Evolutionary conservation across 495 filamentous ascomycete genomes (phyloP), one percentile per base, ranked within the genome.

Genomic region (Paragyromitra xinjiangensis): DNA sequence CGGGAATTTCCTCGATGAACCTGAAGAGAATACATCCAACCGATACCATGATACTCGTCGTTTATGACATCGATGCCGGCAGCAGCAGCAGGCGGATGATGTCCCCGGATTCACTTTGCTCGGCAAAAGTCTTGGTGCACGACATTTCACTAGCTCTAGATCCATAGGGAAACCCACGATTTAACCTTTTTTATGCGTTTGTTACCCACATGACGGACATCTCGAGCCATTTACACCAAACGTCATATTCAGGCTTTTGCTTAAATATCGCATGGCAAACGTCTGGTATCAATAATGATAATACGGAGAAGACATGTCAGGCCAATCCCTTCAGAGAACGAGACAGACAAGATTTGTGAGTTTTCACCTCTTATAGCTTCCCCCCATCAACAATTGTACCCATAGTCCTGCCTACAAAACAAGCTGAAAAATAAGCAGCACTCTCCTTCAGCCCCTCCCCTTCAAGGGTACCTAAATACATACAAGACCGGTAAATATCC

Each of bases 81-180:
- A 59, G 24, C 26, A 12, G 11, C 14, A 48, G 37, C 24, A 44
- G 22, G 24, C 19, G 37, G 26, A 39, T n/a, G 22, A 58, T 24
- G 37, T 69, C 67, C 12, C 53, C 34, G 68, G 55, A 48, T 71
- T 14, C n/a, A 70, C 40, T n/a, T 26, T 40, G 3, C 65, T 69
- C 51, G 65, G 65, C 51, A 69, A 55, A 58, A 58, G 37, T 19
- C 34, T 69, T 56, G 34, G 37, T 29, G 39, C 39, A 61, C 37
- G 48, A 29, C 42, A 22, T 24, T 66, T 61, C 22, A 50, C 56
- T 71, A n/a, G 16, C 12, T 22, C 53, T 71, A 71, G n/a, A 56
- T 48, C 56, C 29, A 5, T 63, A n/a, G 59, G 56, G n/a, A 63
- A 63, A 39, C 59, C 1, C n/a, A 62, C 26, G 16, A 12, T 40